phyloP scores from a whole-genome alignment of 2,329 filamentous ascomycete species.

The Zymoseptoria pseudotritici region DNA sequence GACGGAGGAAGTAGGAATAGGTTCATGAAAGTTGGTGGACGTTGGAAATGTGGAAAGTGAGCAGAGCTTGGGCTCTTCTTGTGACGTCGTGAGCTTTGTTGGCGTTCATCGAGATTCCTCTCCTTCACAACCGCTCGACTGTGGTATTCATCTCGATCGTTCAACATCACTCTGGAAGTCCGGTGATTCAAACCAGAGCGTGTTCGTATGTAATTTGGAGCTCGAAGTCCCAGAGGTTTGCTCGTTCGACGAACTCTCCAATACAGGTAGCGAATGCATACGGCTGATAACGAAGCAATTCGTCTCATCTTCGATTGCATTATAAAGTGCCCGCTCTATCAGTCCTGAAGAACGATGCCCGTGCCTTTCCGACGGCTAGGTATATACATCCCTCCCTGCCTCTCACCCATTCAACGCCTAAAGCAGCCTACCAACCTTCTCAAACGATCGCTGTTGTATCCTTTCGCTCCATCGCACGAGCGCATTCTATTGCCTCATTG shows the following conservation, averaged over 20 bases:
- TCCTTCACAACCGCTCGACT: neutral
- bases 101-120: neutral
- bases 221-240: no score
- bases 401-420: neutral
- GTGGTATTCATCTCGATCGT: no score
- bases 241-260: no score
- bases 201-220: no score
- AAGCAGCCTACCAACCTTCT: neutral
- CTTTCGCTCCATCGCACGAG: neutral
- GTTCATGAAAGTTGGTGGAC: neutral
- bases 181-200: no score
- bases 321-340: no score
- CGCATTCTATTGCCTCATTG: neutral
- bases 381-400: neutral
- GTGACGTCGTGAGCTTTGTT: neutral
- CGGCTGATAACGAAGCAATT: no score
- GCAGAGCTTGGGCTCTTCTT: neutral
- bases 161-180: no score
- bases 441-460: neutral
- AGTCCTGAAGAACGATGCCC: no score
- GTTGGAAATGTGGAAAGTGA: neutral
- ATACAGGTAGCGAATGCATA: no score
- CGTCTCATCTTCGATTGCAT: no score
- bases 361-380: neutral
- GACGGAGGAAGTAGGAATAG: neutral